These are phyloP conservation scores for Nicotiana tomentosiformis DNA, from an alignment of 257 asterid species.

Conservation along the genomic window DNA sequence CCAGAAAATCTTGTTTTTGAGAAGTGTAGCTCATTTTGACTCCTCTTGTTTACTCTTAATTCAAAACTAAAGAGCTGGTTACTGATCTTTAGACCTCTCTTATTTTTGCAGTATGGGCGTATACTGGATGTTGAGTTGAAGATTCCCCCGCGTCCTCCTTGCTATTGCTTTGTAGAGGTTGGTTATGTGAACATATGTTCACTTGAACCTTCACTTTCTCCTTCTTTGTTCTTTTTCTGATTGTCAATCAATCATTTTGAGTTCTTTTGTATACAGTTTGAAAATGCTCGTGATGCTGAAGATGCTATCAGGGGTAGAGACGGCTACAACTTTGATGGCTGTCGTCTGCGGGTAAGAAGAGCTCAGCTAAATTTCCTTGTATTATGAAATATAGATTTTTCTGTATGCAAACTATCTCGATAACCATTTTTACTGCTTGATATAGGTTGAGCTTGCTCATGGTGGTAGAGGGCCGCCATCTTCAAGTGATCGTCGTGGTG, in stretches of 20 bases:
- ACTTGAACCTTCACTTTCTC: too few species aligned
- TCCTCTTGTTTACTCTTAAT: background rate
- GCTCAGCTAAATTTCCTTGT: background rate
- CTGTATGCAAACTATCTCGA: too few species aligned
- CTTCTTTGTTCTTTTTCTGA: background rate
- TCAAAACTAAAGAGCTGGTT: background rate
- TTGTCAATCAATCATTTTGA: background rate
- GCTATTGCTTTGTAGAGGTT: constrained; percentile 96
- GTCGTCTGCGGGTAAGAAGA: constrained; percentile 77
- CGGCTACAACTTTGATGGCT: constrained; percentile 95
- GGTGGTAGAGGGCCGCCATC: constrained; percentile 97
- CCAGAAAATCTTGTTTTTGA: background rate
- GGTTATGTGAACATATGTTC: background rate
- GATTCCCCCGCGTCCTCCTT: constrained; percentile 98
- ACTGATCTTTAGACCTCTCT: background rate
- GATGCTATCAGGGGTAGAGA: constrained; percentile 96
- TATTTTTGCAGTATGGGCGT: constrained; percentile 77
- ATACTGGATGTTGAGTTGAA: constrained; percentile 87
- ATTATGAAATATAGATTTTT: too few species aligned
- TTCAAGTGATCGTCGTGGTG: constrained; percentile 87
- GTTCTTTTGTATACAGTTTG: constrained; percentile 44
- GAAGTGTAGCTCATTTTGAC: background rate
- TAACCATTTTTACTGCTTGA: background rate
- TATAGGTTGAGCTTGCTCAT: constrained; percentile 89
- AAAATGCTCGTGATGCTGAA: constrained; percentile 83